Percentiles rank a stretch among this genome's conserved stretches.
Conservation (phyloP, 2,329 filamentous ascomycete genomes). For the Ceratocystis huliohia region DNA sequence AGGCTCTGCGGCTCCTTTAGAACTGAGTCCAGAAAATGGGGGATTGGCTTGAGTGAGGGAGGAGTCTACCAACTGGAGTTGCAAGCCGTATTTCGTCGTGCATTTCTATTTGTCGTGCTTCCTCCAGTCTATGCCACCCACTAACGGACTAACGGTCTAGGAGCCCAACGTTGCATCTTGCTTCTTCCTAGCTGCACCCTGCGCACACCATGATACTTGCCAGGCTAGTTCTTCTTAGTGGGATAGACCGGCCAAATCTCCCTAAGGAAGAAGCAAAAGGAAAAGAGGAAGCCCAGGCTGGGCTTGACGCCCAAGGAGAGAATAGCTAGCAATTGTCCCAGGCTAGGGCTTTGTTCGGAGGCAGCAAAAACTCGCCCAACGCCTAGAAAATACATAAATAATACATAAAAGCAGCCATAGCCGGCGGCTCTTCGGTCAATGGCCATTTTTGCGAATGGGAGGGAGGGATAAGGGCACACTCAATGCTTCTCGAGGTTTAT, state of each 20-base stretch:
- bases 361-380: neutral
- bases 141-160: neutral
- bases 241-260: neutral
- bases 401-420: neutral
- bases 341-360: neutral
- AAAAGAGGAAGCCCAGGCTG: neutral
- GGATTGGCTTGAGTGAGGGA: neutral
- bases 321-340: neutral
- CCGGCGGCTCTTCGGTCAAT: slow-evolving; percentile 5
- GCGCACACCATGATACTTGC: neutral
- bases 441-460: neutral
- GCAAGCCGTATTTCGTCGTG: neutral
- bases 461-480: neutral
- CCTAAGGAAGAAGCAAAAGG: neutral
- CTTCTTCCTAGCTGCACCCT: neutral
- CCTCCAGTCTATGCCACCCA: neutral
- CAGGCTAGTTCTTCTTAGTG: neutral
- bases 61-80: neutral
- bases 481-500: neutral
- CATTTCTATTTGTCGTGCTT: neutral
- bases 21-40: neutral
- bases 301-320: neutral
- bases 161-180: neutral
- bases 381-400: neutral
- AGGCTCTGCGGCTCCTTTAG: slow-evolving; percentile 13